phyloP scores from a whole-genome alignment of 768 basidiomycete species.

The Basidioascus undulatus region DNA sequence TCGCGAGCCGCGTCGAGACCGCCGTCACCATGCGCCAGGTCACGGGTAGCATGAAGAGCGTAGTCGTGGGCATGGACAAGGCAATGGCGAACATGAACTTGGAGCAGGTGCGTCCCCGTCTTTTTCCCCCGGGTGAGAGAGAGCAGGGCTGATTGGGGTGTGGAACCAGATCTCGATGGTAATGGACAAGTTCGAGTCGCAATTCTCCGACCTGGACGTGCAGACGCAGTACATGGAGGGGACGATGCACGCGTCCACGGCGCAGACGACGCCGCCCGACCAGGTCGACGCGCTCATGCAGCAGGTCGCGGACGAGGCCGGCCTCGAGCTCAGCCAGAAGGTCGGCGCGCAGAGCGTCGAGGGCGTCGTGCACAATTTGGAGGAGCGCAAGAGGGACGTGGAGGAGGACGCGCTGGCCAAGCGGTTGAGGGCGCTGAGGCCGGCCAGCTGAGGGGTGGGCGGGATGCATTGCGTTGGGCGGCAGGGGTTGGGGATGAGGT shows the following conservation, averaged over 20 bases:
- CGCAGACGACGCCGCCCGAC: conserved; percentile 82
- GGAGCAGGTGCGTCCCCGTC: conserved; percentile 43
- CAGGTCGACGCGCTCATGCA: conserved; percentile 79
- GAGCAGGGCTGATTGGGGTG: background rate
- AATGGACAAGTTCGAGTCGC: conserved; percentile 96
- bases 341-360: conserved; percentile 33
- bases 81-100: conserved; percentile 99
- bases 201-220: conserved; percentile 90
- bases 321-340: conserved; percentile 83
- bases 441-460: conserved; percentile 34
- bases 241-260: conserved; percentile 79
- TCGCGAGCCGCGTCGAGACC: conserved; percentile 87
- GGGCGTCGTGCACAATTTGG: conserved; percentile 31
- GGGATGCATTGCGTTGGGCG: no score
- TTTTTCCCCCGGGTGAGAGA: background rate
- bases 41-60: conserved; percentile 86
- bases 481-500: no score
- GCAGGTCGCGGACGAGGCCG: conserved; percentile 89
- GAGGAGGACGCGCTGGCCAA: conserved; percentile 72
- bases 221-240: conserved; percentile 97
- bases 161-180: conserved; percentile 82
- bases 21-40: conserved; percentile 88
- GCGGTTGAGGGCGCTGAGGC: conserved; percentile 63
- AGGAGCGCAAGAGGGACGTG: conserved; percentile 27
- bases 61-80: conserved; percentile 93